phyloP scores from a whole-genome alignment of 2,329 filamentous ascomycete species.

The Herpotrichia juniperi region DNA sequence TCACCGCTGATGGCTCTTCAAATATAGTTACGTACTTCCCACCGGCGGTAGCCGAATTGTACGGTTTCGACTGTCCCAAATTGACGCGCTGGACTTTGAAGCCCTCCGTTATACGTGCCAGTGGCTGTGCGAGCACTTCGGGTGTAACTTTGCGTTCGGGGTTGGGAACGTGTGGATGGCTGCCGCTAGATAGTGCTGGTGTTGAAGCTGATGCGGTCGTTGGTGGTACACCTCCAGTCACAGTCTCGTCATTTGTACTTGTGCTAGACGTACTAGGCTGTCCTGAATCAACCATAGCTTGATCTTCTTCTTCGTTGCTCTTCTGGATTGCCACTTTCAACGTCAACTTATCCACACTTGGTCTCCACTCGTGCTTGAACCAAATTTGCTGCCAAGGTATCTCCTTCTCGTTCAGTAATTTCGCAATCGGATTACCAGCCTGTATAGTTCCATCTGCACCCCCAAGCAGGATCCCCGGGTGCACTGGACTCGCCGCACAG shows the following conservation, averaged over 20 bases:
- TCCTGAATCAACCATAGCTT: background rate
- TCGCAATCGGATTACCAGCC: conserved; percentile 58
- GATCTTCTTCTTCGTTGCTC: background rate
- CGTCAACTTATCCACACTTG: conserved; percentile 18
- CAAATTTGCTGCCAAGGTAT: conserved; percentile 61
- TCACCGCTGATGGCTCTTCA: conserved; percentile 53
- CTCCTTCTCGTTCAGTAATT: conserved; percentile 57
- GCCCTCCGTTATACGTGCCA: conserved; percentile 49
- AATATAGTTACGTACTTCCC: conserved; percentile 49
- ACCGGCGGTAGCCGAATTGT: conserved; percentile 28
- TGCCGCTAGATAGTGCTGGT: background rate
- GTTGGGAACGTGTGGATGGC: background rate
- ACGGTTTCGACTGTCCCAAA: conserved; percentile 24
- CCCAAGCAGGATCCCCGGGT: conserved; percentile 61
- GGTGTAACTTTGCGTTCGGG: conserved; percentile 10
- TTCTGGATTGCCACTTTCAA: background rate
- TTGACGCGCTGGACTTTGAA: conserved; percentile 43
- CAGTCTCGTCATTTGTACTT: background rate
- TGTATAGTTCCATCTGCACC: conserved; percentile 59
- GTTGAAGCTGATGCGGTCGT: background rate
- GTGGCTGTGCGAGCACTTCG: conserved; percentile 25
- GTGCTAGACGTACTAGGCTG: background rate
- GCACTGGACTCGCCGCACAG: conserved; percentile 57
- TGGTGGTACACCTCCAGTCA: background rate
- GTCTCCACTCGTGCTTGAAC: conserved; percentile 64